Base-by-base conservation (phyloP, 108 stramenopile genomes). In the Craspedostauros australis region DNA sequence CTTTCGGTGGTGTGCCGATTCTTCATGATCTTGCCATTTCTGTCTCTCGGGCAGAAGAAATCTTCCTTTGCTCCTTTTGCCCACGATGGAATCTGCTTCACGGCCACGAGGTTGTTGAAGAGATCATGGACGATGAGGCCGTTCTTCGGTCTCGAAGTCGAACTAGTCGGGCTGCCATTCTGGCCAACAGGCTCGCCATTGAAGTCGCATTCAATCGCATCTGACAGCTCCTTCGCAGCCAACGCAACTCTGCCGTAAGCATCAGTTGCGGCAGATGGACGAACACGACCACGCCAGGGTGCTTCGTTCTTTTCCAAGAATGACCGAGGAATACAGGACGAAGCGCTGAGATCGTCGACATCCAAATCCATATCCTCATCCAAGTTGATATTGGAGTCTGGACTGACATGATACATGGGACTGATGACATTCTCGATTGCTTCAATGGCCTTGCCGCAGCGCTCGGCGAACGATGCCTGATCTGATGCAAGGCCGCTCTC, bases 1-100 rank as follows among this genome's bases (percentile, higher is more conserved):
- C 59, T 53, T 49, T 70, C 51, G n/a, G 95, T 96, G 1, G 95
- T 93, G 58, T 76, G 96, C 5, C 93, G 66, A 42, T 65, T 86
- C 6, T 52, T 39, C 11, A 95, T 46, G 32, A 70, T n/a, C 61
- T 94, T 95, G 5, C 88, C 82, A 46, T 91, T 82, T 19, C 95
- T 67, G 64, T 96, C 95, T 21, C 69, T 62, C 21, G 91, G 94
- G 60, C 86, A 80, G 23, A 79, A 68, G 55, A 74, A 93, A 0
- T 62, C 54, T 9, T 43, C 39, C 50, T 80, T 47, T n/a, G 28
- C 21, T 21, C 61, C 66, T 24, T 62, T 50, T 7, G 47, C 49
- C 72, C 71, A 70, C 12, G 31, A 51, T 19, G 92, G 91, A 27
- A 79, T 65, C 19, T 81, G 65, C 46, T 86, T 91, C 16, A 95